phyloP scores from a whole-genome alignment of 75 land plant genomes.

The Pinus taeda region DNA sequence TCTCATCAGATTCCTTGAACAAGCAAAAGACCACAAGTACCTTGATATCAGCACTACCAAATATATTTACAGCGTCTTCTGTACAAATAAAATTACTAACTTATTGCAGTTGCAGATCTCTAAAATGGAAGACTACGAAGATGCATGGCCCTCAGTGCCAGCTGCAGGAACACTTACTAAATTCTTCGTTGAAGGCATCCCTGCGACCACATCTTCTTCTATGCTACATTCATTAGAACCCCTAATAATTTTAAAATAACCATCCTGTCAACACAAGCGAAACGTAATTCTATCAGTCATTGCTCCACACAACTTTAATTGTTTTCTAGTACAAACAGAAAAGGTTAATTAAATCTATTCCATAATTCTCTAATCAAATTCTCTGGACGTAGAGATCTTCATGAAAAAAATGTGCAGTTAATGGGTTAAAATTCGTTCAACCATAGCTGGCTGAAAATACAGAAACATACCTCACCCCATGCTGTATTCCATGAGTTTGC shows the following conservation, averaged over 20 bases:
- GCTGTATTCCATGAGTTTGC: constrained; percentile 48
- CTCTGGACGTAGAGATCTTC: neutral
- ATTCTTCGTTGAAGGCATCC: constrained; percentile 68
- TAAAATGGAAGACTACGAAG: neutral
- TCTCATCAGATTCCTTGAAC: neutral
- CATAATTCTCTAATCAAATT: neutral
- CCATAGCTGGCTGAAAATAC: neutral
- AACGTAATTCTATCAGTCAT: neutral
- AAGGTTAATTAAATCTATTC: neutral
- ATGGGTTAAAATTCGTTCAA: too few relatives aligned
- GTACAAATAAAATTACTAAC: neutral
- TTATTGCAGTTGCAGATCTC: neutral
- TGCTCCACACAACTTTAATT: neutral
- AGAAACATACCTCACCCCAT: constrained; percentile 47
- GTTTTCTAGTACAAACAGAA: neutral
- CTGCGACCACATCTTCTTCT: constrained; percentile 71
- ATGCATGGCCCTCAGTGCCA: neutral
- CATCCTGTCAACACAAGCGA: constrained; percentile 38
- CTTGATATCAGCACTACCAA: neutral
- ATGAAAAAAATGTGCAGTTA: neutral
- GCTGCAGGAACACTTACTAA: constrained; percentile 13
- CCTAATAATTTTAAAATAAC: constrained; percentile 71
- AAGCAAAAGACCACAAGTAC: neutral
- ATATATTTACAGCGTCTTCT: neutral
- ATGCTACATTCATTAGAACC: constrained; percentile 79